phyloP scores from a whole-genome alignment of 306 rosid species.

The Quercus bicolor region DNA sequence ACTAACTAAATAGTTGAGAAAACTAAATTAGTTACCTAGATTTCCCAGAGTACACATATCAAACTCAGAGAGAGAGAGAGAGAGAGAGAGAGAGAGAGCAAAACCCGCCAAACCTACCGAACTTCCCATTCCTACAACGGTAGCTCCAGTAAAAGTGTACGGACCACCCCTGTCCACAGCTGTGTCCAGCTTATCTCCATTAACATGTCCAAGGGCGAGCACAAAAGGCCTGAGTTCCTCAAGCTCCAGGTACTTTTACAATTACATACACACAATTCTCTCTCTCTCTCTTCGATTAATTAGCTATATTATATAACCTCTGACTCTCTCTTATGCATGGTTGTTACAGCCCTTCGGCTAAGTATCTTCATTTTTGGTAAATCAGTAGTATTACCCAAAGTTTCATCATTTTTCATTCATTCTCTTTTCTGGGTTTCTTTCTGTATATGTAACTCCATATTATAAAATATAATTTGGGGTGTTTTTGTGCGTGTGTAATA shows the following conservation, averaged over 20 bases:
- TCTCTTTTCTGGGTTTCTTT: neutral
- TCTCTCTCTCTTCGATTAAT: neutral
- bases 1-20: too few species aligned
- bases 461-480: neutral
- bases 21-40: too few species aligned
- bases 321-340: neutral
- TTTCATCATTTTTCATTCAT: neutral
- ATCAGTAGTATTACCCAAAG: neutral
- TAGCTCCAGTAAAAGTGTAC: slow-evolving; percentile 62
- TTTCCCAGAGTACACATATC: too few species aligned
- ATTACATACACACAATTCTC: neutral
- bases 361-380: slow-evolving; percentile 78
- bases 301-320: neutral
- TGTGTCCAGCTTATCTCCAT: slow-evolving; percentile 66
- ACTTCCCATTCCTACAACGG: slow-evolving; percentile 33
- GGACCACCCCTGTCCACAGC: slow-evolving; percentile 81
- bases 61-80: neutral
- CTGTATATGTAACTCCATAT: neutral
- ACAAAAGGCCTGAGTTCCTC: slow-evolving; percentile 61
- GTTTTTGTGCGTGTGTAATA: neutral
- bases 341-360: slow-evolving; percentile 68
- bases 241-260: slow-evolving; percentile 51
- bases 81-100: neutral
- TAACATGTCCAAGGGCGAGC: slow-evolving; percentile 83
- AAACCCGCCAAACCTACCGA: too few species aligned